Evolutionary conservation across 257 asterid genomes (phyloP), one percentile per base, ranked within the genome.

Genomic region (Hygrophila difformis): DNA sequence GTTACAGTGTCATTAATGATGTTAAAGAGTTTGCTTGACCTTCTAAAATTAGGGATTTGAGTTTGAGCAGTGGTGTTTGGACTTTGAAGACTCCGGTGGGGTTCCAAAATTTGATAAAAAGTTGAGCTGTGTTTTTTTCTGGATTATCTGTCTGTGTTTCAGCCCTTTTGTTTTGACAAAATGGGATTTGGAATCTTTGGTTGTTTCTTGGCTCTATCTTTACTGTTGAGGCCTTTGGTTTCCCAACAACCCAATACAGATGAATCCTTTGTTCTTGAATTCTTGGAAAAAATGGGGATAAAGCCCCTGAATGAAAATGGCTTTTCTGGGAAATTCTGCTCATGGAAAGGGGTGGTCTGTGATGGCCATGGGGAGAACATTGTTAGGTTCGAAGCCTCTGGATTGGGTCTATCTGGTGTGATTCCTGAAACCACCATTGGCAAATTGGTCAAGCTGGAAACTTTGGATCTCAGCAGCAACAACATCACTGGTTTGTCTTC

Each of bases 341-440:
- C 77, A 51, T 85, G 91, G 94, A 64, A 60, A 66, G 84, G 88
- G 15, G 82, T 89, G 28, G 50, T 51, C 36, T 89, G 98, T 71
- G 98, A 79, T 68, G 61, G 53, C 4, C 55, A 68, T 16, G 73
- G 63, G 22, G 82, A 65, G 44, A 70, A 62, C 54, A 73, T 79
- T 19, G 73, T 82, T 10, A 70, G 69, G 36, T 47, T 89, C 20
- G 71, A 56, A 40, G 63, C 51, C 46, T 71, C 87, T 35, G 81
- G 87, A 23, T 61, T 75, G 53, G 89, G 91, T 37, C 67, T 89
- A 51, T 77, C 87, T 44, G 98, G 98, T 60, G 53, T 54, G 35
- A 68, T 89, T 46, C 93, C 96, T 47, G 98, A 89, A 39, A 63
- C 63, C 68, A 82, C 98, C 44, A 68, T 89, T 51, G 96, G 94